Percentiles rank a stretch among this genome's conserved stretches.
Conservation (phyloP, 2,329 filamentous ascomycete species). For the Neoascochyta sp. region DNA sequence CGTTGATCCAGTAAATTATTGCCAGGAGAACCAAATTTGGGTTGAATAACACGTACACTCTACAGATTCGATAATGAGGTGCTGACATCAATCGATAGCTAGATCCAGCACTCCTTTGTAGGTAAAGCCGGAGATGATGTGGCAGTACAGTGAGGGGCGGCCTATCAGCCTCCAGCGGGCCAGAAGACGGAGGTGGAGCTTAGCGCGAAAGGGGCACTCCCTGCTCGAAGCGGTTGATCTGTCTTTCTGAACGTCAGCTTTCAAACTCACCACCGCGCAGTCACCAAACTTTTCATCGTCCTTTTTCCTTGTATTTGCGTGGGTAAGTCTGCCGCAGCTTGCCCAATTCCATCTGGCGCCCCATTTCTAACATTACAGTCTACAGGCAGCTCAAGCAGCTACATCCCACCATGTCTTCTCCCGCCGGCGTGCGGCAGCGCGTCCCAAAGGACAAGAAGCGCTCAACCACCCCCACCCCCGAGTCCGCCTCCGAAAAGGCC, state of each 20-base stretch:
- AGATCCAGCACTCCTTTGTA: too few relatives aligned
- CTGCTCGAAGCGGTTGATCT: slow-evolving; percentile 22
- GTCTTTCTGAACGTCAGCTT: slow-evolving; percentile 18
- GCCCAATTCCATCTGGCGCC: slow-evolving; percentile 1
- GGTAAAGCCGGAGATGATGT: too few relatives aligned
- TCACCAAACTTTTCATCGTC: too few relatives aligned
- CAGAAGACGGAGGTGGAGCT: slow-evolving; percentile 7
- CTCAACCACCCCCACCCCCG: slow-evolving; percentile 36
- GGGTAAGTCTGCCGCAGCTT: slow-evolving; percentile 16
- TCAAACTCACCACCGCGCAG: too few relatives aligned
- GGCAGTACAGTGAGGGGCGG: too few relatives aligned
- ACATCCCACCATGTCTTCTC: slow-evolving; percentile 36
- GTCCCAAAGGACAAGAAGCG: slow-evolving; percentile 39
- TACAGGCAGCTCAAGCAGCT: slow-evolving; percentile 31
- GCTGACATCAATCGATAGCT: too few relatives aligned
- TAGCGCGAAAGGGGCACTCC: slow-evolving; percentile 7
- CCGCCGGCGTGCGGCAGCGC: slow-evolving; percentile 39
- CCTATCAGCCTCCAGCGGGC: too few relatives aligned
- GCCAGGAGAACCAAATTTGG: too few relatives aligned
- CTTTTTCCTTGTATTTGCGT: slow-evolving; percentile 14
- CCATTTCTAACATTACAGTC: slow-evolving; percentile 12
- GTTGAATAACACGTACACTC: too few relatives aligned
- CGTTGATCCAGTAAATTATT: too few relatives aligned
- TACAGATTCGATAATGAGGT: too few relatives aligned
- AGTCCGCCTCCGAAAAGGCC: slow-evolving; percentile 14